Evolutionary conservation across 73 alveolate genomes (phyloP).

Genomic region (Tetrahymena thermophila): DNA sequence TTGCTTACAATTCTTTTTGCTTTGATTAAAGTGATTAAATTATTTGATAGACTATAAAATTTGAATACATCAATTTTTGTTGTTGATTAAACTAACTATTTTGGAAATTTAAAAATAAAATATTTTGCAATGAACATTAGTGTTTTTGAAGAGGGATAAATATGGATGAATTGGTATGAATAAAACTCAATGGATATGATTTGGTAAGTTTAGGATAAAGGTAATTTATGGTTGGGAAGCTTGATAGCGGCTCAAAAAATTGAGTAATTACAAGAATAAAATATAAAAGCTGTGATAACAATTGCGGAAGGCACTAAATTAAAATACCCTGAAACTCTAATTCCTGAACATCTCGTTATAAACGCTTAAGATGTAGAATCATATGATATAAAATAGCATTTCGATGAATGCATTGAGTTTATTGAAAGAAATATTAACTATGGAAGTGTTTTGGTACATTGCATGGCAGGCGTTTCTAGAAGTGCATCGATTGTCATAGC

Average conservation of each 20-base stretch:
- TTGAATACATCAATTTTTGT: neutral
- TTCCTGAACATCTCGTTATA: neutral
- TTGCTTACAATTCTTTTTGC: neutral
- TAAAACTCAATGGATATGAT: neutral
- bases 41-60: neutral
- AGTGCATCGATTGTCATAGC: slow-evolving; percentile 84
- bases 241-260: slow-evolving; percentile 7
- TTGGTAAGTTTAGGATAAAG: neutral
- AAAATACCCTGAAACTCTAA: neutral
- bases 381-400: neutral
- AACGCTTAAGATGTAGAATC: slow-evolving; percentile 20
- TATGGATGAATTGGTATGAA: neutral
- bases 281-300: slow-evolving; percentile 23
- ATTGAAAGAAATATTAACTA: slow-evolving; percentile 43
- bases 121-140: neutral
- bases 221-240: slow-evolving; percentile 15
- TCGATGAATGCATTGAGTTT: slow-evolving; percentile 18
- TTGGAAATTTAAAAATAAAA: too few species aligned
- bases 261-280: neutral
- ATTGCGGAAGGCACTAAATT: slow-evolving; percentile 7
- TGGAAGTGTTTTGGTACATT: slow-evolving; percentile 78
- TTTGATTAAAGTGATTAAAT: neutral
- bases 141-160: neutral
- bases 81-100: neutral
- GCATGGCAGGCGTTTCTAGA: slow-evolving; percentile 92